Evolutionary conservation across 768 basidiomycete species (phyloP), one percentile per base, ranked within the genome.

Genomic region (Mycena latifolia): DNA sequence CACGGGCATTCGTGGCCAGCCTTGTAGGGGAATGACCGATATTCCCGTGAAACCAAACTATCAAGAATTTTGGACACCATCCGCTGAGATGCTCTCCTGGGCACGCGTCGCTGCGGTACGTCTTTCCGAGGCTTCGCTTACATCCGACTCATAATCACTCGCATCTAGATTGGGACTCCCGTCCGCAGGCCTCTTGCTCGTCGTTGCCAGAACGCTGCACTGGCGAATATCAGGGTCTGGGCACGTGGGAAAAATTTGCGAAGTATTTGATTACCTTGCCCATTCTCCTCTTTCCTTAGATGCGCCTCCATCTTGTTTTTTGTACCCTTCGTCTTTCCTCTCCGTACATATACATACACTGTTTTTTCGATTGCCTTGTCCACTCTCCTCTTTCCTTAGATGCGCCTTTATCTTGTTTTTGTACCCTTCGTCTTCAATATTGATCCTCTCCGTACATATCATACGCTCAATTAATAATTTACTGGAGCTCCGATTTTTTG

Each of bases 151-250:
- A 48, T 14, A 25, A 10, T 22, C 53, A 54, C 5, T 24, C 12
- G 31, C 24, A 41, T 54, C 53, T 41, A 54, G 53, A 54, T 54
- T 17, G 53, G 53, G 12, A 54, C 53, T 39, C 35, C 24, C 24
- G 22, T 9, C 15, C 37, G 39, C 15, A 54, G 15, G 27, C 22
- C 25, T 41, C 35, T 54, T 41, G 18, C 37, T 24, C 53, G 37
- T 54, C 37, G 35, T 39, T 39, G 53, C 35, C 39, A 41, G 25
- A 54, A 8, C 27, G 10, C 22, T 41, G 37, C 53, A 9, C 5
- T 54, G 5, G 6, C 24, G 14, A 24, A 37, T 10, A 8, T 39
- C 15, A 54, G 31, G 24, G 53, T 54, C 53, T 54, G 53, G 35
- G 17, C 11, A 33, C 53, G 53, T 20, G 53, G 53, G 1, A 14